Evolutionary conservation across 768 basidiomycete genomes (phyloP).

Genomic region (Cystobasidium onofrii): DNA sequence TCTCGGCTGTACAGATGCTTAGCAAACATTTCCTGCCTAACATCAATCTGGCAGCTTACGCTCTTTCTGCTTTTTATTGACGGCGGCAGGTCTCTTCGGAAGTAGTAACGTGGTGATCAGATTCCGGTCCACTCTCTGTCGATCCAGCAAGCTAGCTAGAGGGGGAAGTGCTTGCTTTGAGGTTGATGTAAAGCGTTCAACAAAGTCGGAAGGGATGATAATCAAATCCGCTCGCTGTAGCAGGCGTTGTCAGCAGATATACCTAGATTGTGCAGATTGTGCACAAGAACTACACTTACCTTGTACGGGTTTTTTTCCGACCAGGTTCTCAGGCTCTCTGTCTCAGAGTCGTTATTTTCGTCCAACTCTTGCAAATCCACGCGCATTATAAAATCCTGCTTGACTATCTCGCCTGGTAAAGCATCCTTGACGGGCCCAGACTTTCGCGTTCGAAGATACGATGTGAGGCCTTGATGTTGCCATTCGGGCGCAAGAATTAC

Average conservation of each 20-base stretch:
- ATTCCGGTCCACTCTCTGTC: conserved; percentile 18
- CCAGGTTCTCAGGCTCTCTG: conserved; percentile 6
- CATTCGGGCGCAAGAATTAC: conserved; percentile 28
- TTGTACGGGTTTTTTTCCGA: conserved; percentile 28
- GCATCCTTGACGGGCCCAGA: conserved; percentile 3
- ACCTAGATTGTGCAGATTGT: too few relatives aligned
- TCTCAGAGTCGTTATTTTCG: conserved; percentile 16
- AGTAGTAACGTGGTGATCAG: conserved; percentile 14
- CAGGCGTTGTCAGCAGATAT: background rate
- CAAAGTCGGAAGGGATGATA: conserved; percentile 18
- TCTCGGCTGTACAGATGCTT: background rate
- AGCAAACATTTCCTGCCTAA: too few relatives aligned
- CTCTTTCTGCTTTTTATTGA: conserved; percentile 24
- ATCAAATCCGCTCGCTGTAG: conserved; percentile 17
- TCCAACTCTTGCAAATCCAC: conserved; percentile 13
- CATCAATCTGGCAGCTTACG: background rate
- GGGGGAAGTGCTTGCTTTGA: background rate
- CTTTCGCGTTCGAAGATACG: conserved; percentile 19
- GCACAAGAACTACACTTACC: conserved; percentile 4
- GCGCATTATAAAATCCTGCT: background rate
- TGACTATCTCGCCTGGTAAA: conserved; percentile 11
- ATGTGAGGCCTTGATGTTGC: conserved; percentile 16
- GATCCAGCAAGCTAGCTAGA: conserved; percentile 7
- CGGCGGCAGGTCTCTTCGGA: background rate
- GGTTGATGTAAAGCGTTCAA: background rate